These are phyloP conservation scores for Pyrenochaeta sp. DNA, from an alignment of 2,329 filamentous ascomycete genomes.

Conservation along the genomic window DNA sequence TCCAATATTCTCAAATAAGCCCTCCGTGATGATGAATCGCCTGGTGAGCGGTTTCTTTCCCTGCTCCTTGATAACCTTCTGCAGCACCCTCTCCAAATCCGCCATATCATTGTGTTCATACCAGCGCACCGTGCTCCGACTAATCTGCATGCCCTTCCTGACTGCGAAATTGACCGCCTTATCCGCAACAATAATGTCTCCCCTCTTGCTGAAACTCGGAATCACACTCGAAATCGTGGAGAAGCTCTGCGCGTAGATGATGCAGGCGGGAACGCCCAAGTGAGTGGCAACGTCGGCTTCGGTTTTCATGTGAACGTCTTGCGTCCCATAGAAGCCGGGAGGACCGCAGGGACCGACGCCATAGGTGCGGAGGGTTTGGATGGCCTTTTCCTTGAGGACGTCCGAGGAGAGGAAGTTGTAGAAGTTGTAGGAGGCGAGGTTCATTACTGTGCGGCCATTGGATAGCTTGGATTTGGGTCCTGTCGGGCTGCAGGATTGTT, in stretches of 20 bases:
- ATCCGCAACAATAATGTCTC: slow-evolving; percentile 96
- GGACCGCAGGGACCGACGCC: slow-evolving; percentile 97
- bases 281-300: slow-evolving; percentile 93
- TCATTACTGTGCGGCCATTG: slow-evolving; percentile 89
- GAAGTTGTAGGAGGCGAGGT: slow-evolving; percentile 95
- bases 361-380: slow-evolving; percentile 91
- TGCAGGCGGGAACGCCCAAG: slow-evolving; percentile 85
- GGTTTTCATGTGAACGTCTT: slow-evolving; percentile 97
- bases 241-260: slow-evolving; percentile 95
- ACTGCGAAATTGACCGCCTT: slow-evolving; percentile 93
- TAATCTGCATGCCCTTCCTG: slow-evolving; percentile 92
- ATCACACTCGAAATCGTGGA: slow-evolving; percentile 97
- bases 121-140: slow-evolving; percentile 89
- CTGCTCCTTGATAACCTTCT: slow-evolving; percentile 87
- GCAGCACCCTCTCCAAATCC: slow-evolving; percentile 85
- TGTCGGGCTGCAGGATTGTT: slow-evolving; percentile 69
- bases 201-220: slow-evolving; percentile 94
- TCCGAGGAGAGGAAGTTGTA: slow-evolving; percentile 97
- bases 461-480: slow-evolving; percentile 89
- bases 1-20: slow-evolving; percentile 88
- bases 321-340: slow-evolving; percentile 96
- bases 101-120: slow-evolving; percentile 97
- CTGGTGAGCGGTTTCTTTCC: slow-evolving; percentile 87
- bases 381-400: slow-evolving; percentile 90
- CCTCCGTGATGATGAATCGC: slow-evolving; percentile 95